phyloP scores from a whole-genome alignment of 78 protist genomes.

The Dictyostelium citrinum region DNA sequence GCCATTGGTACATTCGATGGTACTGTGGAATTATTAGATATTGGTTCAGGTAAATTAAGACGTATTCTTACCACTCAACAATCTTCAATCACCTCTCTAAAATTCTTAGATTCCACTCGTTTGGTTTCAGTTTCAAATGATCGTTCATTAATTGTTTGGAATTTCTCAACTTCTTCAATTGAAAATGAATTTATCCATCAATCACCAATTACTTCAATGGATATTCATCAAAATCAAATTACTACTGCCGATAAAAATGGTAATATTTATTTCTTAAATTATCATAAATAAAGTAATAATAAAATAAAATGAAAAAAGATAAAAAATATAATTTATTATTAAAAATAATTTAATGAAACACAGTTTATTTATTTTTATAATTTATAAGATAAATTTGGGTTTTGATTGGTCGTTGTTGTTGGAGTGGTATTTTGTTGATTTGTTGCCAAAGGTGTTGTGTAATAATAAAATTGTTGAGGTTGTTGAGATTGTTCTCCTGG shows the following conservation, averaged over 20 bases:
- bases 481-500: not conserved
- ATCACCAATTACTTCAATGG: conserved; percentile 54
- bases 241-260: conserved; percentile 56
- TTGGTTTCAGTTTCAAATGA: conserved; percentile 33
- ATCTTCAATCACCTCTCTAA: not conserved
- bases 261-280: conserved; percentile 35
- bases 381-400: not conserved
- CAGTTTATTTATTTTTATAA: not conserved
- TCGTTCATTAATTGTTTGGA: conserved; percentile 39
- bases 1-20: conserved; percentile 64
- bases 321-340: not conserved
- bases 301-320: not conserved
- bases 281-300: not conserved
- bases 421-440: not conserved
- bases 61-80: not conserved
- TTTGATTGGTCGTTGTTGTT: not conserved
- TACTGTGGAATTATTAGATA: conserved; percentile 1
- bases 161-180: not conserved
- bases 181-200: conserved; percentile 70
- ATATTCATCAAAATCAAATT: conserved; percentile 1
- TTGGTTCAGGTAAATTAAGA: not conserved
- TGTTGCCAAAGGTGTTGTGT: not conserved
- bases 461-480: not conserved
- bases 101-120: conserved; percentile 2
- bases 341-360: not conserved